A percentile compares a stretch with the other conserved stretches of the same genome.
phyloP scores from a whole-genome alignment of 1,284 basidiomycete genomes.

The Pascua sp. region DNA sequence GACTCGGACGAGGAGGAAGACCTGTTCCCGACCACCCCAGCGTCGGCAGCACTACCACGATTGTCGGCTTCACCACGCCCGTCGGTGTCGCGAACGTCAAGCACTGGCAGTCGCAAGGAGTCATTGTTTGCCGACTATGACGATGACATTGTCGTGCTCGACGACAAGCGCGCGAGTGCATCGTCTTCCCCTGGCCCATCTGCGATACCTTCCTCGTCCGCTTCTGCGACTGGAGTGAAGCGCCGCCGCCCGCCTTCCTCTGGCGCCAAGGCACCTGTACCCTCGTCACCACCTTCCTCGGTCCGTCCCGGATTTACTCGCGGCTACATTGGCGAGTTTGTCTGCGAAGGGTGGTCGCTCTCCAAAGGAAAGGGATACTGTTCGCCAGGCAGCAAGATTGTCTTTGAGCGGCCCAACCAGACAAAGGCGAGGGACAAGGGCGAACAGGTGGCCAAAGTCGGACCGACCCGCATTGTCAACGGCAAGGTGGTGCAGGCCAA shows the following conservation, averaged over 20 bases:
- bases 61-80: neutral
- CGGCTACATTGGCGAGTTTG: constrained; percentile 49
- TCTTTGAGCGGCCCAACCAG: constrained; percentile 42
- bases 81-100: neutral
- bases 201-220: constrained; percentile 11
- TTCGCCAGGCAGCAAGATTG: constrained; percentile 40
- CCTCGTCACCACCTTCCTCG: constrained; percentile 14
- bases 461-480: constrained; percentile 40
- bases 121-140: constrained; percentile 13
- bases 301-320: constrained; percentile 29
- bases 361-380: constrained; percentile 51
- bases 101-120: constrained; percentile 2
- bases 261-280: constrained; percentile 10
- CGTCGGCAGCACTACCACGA: neutral
- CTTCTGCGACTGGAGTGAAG: constrained; percentile 15
- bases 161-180: neutral
- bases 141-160: constrained; percentile 4
- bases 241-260: constrained; percentile 14
- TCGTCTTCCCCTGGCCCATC: neutral
- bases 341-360: constrained; percentile 49
- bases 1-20: constrained; percentile 19
- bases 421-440: constrained; percentile 17
- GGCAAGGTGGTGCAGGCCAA: constrained; percentile 43
- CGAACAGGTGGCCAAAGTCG: constrained; percentile 27
- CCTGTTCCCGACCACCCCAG: neutral